These are phyloP conservation scores for Byssothecium circinans DNA, from an alignment of 2,329 filamentous ascomycete species.

Conservation along the genomic window DNA sequence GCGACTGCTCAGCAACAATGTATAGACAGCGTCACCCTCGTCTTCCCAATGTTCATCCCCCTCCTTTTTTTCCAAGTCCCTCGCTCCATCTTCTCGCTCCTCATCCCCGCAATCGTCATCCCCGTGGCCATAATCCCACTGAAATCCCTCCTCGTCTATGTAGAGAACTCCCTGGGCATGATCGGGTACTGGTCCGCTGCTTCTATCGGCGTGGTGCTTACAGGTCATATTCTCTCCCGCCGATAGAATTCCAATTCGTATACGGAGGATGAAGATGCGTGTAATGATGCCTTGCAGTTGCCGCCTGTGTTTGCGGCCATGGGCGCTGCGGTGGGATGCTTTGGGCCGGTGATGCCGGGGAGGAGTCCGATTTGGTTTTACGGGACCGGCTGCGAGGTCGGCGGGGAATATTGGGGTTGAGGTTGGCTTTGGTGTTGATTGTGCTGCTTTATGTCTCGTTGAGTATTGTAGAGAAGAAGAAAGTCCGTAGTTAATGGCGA, in stretches of 20 bases:
- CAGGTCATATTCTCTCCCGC: conserved; percentile 47
- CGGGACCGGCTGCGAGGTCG: conserved; percentile 60
- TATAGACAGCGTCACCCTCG: conserved; percentile 66
- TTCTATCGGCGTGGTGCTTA: conserved; percentile 35
- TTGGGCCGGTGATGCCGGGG: conserved; percentile 58
- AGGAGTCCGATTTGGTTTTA: conserved; percentile 65
- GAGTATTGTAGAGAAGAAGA: conserved; percentile 47
- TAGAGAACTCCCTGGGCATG: conserved; percentile 46
- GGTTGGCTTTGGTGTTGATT: conserved; percentile 58
- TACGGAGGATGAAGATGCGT: conserved; percentile 44
- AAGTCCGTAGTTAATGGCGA: conserved; percentile 20
- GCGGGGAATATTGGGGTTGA: conserved; percentile 70
- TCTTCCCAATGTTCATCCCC: conserved; percentile 65
- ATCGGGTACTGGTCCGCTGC: conserved; percentile 43
- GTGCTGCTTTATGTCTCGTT: conserved; percentile 50
- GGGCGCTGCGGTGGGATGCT: conserved; percentile 41
- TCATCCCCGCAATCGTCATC: conserved; percentile 58
- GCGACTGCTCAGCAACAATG: conserved; percentile 62
- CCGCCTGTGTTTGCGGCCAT: conserved; percentile 47
- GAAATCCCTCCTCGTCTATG: conserved; percentile 58
- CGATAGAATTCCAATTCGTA: conserved; percentile 32
- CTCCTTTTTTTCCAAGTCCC: conserved; percentile 59
- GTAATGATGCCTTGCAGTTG: conserved; percentile 44
- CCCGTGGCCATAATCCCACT: conserved; percentile 60
- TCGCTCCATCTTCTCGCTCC: conserved; percentile 59